Base-by-base conservation (phyloP, 2,329 filamentous ascomycete species). In the Beauveria pseudobassiana region DNA sequence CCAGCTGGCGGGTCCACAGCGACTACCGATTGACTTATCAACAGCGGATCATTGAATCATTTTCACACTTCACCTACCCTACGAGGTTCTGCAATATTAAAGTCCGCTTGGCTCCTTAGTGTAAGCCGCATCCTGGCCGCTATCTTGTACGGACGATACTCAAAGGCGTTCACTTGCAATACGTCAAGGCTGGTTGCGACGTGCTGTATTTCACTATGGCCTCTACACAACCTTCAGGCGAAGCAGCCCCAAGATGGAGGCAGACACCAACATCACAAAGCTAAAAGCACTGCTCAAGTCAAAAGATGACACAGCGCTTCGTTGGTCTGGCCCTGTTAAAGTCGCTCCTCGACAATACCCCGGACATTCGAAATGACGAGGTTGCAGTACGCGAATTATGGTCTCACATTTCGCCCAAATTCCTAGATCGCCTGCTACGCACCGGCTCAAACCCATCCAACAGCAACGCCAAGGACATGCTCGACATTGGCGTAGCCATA, bases 291-390 rank as follows among this genome's bases (percentile, higher is more conserved):
- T 88, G 3, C 78, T 90, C 40, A 75, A 76, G 59, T 73, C 82
- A 59, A 85, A 84, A 63, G 81, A 88, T 69, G 87, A 90, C 69
- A 89, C 83, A 85, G 22, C 81, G 84, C 67, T 89, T 90, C 66
- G 86, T 88, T 45, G 87, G 86, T 8, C 76, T 90, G 24, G 84
- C 86, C 1, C 77, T 89, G 24, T 77, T 89, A 56, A 87, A 86
- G 67, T 82, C 84, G n/a, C 73, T 87, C 14, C 77, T 90, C 38
- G 86, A 89, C 71, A 85, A 83, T 68, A 80, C 82, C 6, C 73
- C 77, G 24, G 71, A 78, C n/a, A 71, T 86, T 24, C 77, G 77
- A 50, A 72, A 78, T 58, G 77, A 86, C 70, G 74, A 77, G 10
- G 71, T 72, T 2, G 70, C 69, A 8, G 67, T 87, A 5, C 67